A percentile compares a stretch with the other conserved stretches of the same genome.
phyloP scores from a whole-genome alignment of 306 rosid genomes.

The Carpinus viminea region DNA sequence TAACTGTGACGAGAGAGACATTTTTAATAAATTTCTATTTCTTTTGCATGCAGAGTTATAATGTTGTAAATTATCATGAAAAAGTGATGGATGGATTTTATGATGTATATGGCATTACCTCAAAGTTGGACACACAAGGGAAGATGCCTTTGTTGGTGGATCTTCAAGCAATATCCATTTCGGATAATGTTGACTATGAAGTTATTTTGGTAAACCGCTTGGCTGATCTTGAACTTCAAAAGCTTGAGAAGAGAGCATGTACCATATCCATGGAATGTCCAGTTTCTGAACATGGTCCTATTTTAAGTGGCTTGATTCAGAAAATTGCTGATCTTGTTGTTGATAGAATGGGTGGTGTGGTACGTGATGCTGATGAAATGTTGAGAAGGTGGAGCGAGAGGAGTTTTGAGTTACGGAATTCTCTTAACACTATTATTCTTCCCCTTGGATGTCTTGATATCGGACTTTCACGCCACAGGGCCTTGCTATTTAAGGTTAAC shows the following conservation, averaged over 20 bases:
- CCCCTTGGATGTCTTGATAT: conserved; percentile 90
- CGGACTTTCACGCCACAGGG: conserved; percentile 98
- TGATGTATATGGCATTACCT: conserved; percentile 71
- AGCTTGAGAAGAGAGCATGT: conserved; percentile 66
- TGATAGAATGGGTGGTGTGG: conserved; percentile 95
- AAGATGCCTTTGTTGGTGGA: conserved; percentile 91
- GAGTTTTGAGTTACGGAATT: conserved; percentile 70
- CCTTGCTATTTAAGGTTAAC: conserved; percentile 92
- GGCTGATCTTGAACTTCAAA: conserved; percentile 67
- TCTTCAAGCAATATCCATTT: conserved; percentile 57
- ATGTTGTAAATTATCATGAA: conserved; percentile 78
- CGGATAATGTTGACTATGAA: conserved; percentile 69
- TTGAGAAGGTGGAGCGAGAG: conserved; percentile 70
- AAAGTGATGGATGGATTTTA: conserved; percentile 95
- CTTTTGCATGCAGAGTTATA: conserved; percentile 72
- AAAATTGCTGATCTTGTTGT: conserved; percentile 89
- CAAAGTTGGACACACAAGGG: conserved; percentile 67
- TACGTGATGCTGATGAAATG: conserved; percentile 79
- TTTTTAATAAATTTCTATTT: conserved; percentile 31
- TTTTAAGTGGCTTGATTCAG: conserved; percentile 77
- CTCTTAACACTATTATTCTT: conserved; percentile 60
- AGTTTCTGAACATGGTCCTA: conserved; percentile 58
- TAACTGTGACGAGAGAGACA: conserved; percentile 8
- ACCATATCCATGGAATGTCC: conserved; percentile 48
- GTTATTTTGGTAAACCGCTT: conserved; percentile 76